Conservation (phyloP, 345 rosid species). For the Lagerstroemia speciosa region DNA sequence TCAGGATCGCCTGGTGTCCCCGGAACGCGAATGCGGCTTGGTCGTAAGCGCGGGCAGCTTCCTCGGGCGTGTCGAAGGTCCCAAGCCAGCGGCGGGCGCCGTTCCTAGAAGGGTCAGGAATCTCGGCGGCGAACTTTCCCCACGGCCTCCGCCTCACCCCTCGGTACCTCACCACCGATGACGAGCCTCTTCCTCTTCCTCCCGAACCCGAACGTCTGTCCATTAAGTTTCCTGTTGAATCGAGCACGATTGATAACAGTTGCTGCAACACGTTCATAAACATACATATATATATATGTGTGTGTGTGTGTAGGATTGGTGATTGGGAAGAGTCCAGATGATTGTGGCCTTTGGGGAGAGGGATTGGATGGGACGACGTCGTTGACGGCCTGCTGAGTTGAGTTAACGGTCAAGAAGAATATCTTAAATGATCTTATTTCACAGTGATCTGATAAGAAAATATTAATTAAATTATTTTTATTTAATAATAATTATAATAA, state of each 20-base stretch:
- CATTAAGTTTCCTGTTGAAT: not conserved
- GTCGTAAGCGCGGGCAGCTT: slow-evolving; percentile 77
- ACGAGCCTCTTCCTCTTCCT: slow-evolving; percentile 1
- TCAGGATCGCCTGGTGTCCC: slow-evolving; percentile 66
- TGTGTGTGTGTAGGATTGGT: no score
- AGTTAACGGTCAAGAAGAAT: no score
- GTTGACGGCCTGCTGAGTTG: no score
- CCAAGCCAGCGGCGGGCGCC: slow-evolving; percentile 79
- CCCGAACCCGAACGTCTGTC: not conserved
- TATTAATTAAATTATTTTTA: no score
- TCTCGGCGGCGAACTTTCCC: slow-evolving; percentile 82
- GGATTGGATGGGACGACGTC: no score
- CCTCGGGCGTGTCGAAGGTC: slow-evolving; percentile 65
- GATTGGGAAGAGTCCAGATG: no score
- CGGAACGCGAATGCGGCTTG: slow-evolving; percentile 60
- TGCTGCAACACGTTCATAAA: not conserved
- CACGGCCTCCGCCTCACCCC: slow-evolving; percentile 75
- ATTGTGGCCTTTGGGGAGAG: no score
- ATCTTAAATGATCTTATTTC: no score
- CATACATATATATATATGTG: not conserved
- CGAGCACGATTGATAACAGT: not conserved
- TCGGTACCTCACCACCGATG: slow-evolving; percentile 22
- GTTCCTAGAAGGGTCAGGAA: slow-evolving; percentile 55
- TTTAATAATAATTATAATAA: no score
- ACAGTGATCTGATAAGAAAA: no score